Evolutionary conservation across 306 rosid genomes (phyloP), one percentile per base, ranked within the genome.

Genomic region (Bauhinia variegata): DNA sequence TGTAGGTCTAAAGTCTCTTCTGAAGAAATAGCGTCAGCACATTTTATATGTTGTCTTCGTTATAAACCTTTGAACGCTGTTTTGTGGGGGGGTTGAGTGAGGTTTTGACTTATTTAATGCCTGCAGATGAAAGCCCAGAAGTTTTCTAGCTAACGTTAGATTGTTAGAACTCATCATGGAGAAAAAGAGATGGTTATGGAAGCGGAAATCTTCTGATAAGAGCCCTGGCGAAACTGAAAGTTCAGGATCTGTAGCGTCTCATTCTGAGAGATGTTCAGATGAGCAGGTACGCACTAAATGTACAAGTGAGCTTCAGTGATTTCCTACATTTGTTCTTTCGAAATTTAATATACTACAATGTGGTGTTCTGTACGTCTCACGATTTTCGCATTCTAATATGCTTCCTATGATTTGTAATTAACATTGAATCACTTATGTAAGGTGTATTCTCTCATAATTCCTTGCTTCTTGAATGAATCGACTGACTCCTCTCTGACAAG

Each of bases 181-280:
- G 70, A 85, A 82, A 59, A 85, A 88, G 78, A 86, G 80, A 78
- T 90, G 96, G 96, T 79, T 87, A 33, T 85, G 97, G 96, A 90
- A 88, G 84, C 74, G 84, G 63, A 90, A 77, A 72, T 85, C 90
- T 67, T 86, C 96, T 5, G 95, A 88, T 67, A 88, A 76, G 78
- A 84, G 96, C 72, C 60, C 95, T 0, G 86, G 88, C 0, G 96
- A 91, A 81, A 82, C 85, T 63, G 97, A 90, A 39, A 83, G 97
- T 79, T 85, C 92, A 17, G 97, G 89, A 73, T 88, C 99, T 6
- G 75, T 75, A 67, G 86, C 96, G n/a, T 86, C 96, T 3, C 83
- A 85, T 67, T 84, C 91, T 11, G 97, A 82, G 95, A 83, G 81
- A 67, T 78, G 54, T 77, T 90, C 91, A 3, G 96, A 87, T 67